A percentile compares a stretch with the other conserved stretches of the same genome.
Evolutionary conservation across 805 yeast genomes (phyloP).

Genomic region (Wickerhamiella allomyrinae): DNA sequence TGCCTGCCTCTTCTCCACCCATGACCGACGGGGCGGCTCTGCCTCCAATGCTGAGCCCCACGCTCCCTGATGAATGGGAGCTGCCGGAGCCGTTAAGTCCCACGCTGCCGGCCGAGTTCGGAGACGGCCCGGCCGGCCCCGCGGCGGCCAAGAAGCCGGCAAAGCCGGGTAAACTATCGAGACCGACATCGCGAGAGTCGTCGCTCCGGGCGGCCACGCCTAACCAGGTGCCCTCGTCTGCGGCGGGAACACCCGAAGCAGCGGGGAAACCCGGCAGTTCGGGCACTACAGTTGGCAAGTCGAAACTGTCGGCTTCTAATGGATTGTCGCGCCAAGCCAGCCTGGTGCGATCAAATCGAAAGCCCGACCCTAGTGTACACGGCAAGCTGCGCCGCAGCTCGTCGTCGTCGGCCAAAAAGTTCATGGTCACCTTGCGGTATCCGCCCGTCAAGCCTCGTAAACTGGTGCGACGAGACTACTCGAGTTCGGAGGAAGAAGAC

Average conservation of each 20-base stretch:
- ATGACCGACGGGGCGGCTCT: conserved; percentile 6
- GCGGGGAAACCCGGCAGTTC: too few relatives aligned
- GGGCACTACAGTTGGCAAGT: too few relatives aligned
- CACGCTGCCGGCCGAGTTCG: conserved; percentile 26
- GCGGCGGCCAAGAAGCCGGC: not conserved
- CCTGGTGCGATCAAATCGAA: too few relatives aligned
- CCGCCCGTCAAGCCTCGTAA: not conserved
- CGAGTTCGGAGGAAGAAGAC: not conserved
- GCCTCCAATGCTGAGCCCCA: conserved; percentile 28
- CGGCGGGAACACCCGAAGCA: too few relatives aligned
- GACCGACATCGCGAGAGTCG: not conserved
- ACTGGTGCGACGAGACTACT: not conserved
- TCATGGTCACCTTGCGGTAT: conserved; percentile 6
- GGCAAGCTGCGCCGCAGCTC: not conserved
- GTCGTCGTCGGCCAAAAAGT: too few relatives aligned
- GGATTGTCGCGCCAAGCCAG: too few relatives aligned
- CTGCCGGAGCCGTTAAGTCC: conserved; percentile 27
- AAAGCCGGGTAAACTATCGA: too few relatives aligned
- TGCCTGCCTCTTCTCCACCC: not conserved
- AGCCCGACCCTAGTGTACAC: too few relatives aligned
- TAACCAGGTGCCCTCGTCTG: too few relatives aligned
- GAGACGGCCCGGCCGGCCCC: not conserved
- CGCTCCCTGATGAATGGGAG: conserved; percentile 24
- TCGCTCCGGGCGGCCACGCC: not conserved
- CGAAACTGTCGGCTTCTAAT: too few relatives aligned